These are phyloP conservation scores for Toxicodendron radicans DNA, from an alignment of 345 rosid genomes.

Conservation along the genomic window DNA sequence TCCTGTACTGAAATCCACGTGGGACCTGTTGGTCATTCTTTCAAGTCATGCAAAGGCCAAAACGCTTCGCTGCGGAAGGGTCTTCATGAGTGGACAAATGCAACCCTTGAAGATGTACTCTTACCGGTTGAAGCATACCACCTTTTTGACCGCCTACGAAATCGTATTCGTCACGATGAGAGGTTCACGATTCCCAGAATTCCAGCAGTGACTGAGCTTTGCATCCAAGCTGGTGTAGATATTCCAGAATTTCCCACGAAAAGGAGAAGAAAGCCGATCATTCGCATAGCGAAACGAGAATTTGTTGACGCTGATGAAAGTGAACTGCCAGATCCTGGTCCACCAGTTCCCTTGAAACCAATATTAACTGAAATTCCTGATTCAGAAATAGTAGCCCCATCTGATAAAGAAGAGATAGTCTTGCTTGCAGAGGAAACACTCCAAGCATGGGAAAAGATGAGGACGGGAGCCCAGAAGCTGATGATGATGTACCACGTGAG, in stretches of 20 bases:
- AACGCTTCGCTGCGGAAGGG: constrained; percentile 68
- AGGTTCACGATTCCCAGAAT: constrained; percentile 76
- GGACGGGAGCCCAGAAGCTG: constrained; percentile 75
- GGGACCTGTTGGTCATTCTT: constrained; percentile 85
- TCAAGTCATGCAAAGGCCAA: constrained; percentile 88
- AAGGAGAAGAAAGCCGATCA: constrained; percentile 87
- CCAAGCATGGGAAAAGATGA: constrained; percentile 74
- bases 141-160: constrained; percentile 79
- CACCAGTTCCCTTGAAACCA: constrained; percentile 50
- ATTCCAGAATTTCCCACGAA: constrained; percentile 70
- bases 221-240: constrained; percentile 89
- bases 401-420: constrained; percentile 54
- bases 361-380: constrained; percentile 56
- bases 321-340: constrained; percentile 74
- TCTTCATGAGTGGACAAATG: no score
- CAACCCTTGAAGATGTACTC: no score
- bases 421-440: constrained; percentile 77
- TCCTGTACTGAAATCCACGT: constrained; percentile 92
- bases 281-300: constrained; percentile 73
- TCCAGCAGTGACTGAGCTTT: constrained; percentile 86
- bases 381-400: constrained; percentile 55
- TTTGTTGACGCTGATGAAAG: constrained; percentile 90
- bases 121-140: constrained; percentile 87
- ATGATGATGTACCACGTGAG: constrained; percentile 84
- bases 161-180: constrained; percentile 74